phyloP scores from a whole-genome alignment of 2,329 filamentous ascomycete species.

The Plectosphaerella cucumerina region DNA sequence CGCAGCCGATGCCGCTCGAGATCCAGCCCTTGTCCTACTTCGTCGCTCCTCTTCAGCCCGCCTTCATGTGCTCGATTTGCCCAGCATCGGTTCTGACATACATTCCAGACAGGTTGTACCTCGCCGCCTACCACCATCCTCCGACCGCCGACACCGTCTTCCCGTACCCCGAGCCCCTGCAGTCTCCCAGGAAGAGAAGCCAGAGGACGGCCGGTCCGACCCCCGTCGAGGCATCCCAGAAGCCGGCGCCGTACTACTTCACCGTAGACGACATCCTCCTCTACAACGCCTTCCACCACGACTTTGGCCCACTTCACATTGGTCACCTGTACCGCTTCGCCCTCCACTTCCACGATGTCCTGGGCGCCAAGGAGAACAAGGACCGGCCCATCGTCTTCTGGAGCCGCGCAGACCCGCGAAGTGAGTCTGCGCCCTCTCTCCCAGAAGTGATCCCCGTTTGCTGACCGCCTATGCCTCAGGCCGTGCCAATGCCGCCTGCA shows the following conservation, averaged over 20 bases:
- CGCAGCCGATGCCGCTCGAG: constrained; percentile 1
- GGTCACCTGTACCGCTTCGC: constrained; percentile 96
- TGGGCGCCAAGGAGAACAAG: constrained; percentile 87
- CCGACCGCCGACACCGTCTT: constrained; percentile 81
- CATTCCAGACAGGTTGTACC: constrained; percentile 79
- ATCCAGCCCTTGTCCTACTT: background rate
- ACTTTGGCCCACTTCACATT: constrained; percentile 96
- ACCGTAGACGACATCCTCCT: constrained; percentile 87
- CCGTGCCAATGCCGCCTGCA: constrained; percentile 88
- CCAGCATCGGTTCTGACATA: constrained; percentile 31
- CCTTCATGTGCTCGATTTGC: constrained; percentile 15
- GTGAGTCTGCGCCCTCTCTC: constrained; percentile 46
- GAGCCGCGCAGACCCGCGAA: constrained; percentile 87
- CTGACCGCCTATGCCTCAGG: constrained; percentile 40
- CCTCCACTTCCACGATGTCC: constrained; percentile 89
- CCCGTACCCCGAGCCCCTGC: constrained; percentile 65
- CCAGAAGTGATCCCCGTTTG: constrained; percentile 15
- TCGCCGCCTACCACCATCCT: constrained; percentile 82
- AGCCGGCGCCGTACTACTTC: constrained; percentile 80
- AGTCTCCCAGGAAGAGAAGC: constrained; percentile 29
- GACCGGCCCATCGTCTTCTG: constrained; percentile 91
- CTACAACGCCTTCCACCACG: constrained; percentile 98
- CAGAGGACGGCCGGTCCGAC: constrained; percentile 53
- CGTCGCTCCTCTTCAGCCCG: constrained; percentile 1
- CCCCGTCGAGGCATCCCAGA: constrained; percentile 30